Evolutionary conservation across 108 stramenopile genomes (phyloP).

Genomic region (Cylindrotheca fusiformis): DNA sequence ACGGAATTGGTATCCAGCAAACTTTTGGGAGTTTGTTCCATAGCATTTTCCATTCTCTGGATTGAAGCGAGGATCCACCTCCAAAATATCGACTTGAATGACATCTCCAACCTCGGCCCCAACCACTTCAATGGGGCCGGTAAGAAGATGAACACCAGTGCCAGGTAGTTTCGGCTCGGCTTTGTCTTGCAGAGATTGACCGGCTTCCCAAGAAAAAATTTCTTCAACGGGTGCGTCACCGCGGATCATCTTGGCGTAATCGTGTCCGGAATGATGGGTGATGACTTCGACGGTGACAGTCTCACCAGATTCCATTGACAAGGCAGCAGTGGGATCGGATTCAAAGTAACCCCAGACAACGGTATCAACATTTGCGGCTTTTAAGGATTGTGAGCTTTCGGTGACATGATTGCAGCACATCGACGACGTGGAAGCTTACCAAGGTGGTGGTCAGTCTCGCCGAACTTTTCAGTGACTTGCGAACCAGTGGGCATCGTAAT

Average conservation of each 20-base stretch:
- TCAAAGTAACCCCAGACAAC: conserved; percentile 36
- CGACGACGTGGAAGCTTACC: too few relatives aligned
- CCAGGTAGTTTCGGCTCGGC: conserved; percentile 29
- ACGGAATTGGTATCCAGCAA: conserved; percentile 34
- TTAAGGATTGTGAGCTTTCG: too few relatives aligned
- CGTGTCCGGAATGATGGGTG: conserved; percentile 30
- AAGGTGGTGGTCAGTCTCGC: conserved; percentile 33
- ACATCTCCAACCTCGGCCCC: conserved; percentile 29
- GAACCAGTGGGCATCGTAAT: conserved; percentile 12
- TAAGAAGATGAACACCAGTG: conserved; percentile 28
- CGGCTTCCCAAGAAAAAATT: conserved; percentile 24
- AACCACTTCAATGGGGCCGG: conserved; percentile 23
- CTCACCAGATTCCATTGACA: conserved; percentile 27
- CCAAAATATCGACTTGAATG: conserved; percentile 26
- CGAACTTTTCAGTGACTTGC: conserved; percentile 8
- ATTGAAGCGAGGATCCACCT: conserved; percentile 30
- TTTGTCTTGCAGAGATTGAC: conserved; percentile 10
- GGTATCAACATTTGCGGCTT: conserved; percentile 27
- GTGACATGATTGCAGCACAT: too few relatives aligned
- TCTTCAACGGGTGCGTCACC: conserved; percentile 31
- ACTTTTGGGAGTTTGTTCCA: conserved; percentile 36
- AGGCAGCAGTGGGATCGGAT: conserved; percentile 6
- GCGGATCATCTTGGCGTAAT: conserved; percentile 42
- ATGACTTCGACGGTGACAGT: conserved; percentile 38
- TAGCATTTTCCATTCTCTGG: conserved; percentile 17